Percentiles rank a stretch among this genome's conserved stretches.
These are phyloP conservation scores for Penicillium crystallinum DNA, from an alignment of 495 filamentous ascomycete species.

Conservation along the genomic window DNA sequence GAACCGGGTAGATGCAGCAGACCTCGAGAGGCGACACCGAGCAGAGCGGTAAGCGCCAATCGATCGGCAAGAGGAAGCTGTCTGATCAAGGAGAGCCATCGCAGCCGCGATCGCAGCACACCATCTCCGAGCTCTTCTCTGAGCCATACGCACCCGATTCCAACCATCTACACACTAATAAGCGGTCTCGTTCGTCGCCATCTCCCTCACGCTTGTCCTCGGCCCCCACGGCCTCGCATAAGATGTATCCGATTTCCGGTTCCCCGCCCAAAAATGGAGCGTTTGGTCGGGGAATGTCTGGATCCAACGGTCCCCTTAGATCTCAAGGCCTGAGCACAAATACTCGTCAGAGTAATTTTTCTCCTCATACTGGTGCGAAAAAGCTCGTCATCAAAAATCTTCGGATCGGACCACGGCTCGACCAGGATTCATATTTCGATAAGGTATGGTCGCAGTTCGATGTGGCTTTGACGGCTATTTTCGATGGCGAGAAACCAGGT, in stretches of 20 bases:
- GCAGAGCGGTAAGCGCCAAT: slow-evolving; percentile 47
- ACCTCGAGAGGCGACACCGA: slow-evolving; percentile 39
- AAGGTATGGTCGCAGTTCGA: slow-evolving; percentile 67
- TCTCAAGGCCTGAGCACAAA: slow-evolving; percentile 23
- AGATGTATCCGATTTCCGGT: slow-evolving; percentile 47
- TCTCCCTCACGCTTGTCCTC: slow-evolving; percentile 21
- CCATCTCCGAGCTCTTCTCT: slow-evolving; percentile 47
- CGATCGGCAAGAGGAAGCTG: slow-evolving; percentile 45
- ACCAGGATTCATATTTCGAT: slow-evolving; percentile 67
- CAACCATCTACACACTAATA: slow-evolving; percentile 28
- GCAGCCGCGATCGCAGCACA: slow-evolving; percentile 40
- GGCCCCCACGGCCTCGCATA: slow-evolving; percentile 20
- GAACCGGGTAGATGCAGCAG: slow-evolving; percentile 47
- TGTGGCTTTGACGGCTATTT: slow-evolving; percentile 65
- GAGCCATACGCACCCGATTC: slow-evolving; percentile 20
- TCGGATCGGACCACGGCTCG: slow-evolving; percentile 50
- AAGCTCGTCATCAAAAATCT: slow-evolving; percentile 87
- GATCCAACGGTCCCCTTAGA: slow-evolving; percentile 8
- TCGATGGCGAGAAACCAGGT: slow-evolving; percentile 53
- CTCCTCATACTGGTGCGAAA: slow-evolving; percentile 57
- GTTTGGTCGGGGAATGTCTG: slow-evolving; percentile 22
- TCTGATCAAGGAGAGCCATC: slow-evolving; percentile 36
- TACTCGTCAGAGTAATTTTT: slow-evolving; percentile 35
- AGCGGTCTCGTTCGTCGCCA: slow-evolving; percentile 39
- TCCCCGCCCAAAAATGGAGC: slow-evolving; percentile 29